Percentiles rank a stretch among this genome's conserved stretches.
Conservation (phyloP, 1,139 yeast genomes). For the Yamadazyma trypodendri region DNA sequence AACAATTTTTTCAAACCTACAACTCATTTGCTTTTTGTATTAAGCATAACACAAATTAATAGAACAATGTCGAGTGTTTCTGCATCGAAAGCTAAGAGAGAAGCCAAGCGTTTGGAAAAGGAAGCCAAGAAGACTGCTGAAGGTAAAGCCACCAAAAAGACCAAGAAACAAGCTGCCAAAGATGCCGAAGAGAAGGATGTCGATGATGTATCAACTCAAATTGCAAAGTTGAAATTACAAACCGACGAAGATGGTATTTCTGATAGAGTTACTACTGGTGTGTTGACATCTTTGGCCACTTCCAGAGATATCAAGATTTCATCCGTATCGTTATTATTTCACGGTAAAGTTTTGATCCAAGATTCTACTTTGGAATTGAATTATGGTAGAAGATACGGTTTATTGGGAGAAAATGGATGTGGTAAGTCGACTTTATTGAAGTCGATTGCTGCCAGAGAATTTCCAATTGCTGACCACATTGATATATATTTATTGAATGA, state of each 20-base stretch:
- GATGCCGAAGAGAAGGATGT: slow-evolving; percentile 60
- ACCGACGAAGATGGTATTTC: slow-evolving; percentile 91
- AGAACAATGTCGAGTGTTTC: slow-evolving; percentile 55
- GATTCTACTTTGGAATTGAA: slow-evolving; percentile 91
- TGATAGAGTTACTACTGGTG: slow-evolving; percentile 98
- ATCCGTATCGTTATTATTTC: slow-evolving; percentile 89
- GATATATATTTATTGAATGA: slow-evolving; percentile 93
- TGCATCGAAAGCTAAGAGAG: slow-evolving; percentile 96
- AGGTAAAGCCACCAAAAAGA: slow-evolving; percentile 69
- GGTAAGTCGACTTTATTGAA: slow-evolving; percentile 95
- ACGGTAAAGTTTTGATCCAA: slow-evolving; percentile 94
- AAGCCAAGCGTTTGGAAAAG: slow-evolving; percentile 67
- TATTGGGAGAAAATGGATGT: slow-evolving; percentile 98
- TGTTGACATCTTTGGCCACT: slow-evolving; percentile 80
- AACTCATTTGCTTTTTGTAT: slow-evolving; percentile 4
- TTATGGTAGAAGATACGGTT: slow-evolving; percentile 95
- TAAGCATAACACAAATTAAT: not conserved
- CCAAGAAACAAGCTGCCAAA: slow-evolving; percentile 54
- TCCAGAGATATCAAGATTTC: slow-evolving; percentile 93
- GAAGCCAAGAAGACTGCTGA: slow-evolving; percentile 68
- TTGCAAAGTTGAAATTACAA: slow-evolving; percentile 86
- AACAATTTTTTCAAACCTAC: slow-evolving; percentile 3
- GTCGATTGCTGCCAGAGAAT: slow-evolving; percentile 94
- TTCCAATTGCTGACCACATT: slow-evolving; percentile 87
- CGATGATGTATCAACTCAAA: slow-evolving; percentile 69